Evolutionary conservation across 345 rosid species (phyloP).

Genomic region (Cochlearia excelsa): DNA sequence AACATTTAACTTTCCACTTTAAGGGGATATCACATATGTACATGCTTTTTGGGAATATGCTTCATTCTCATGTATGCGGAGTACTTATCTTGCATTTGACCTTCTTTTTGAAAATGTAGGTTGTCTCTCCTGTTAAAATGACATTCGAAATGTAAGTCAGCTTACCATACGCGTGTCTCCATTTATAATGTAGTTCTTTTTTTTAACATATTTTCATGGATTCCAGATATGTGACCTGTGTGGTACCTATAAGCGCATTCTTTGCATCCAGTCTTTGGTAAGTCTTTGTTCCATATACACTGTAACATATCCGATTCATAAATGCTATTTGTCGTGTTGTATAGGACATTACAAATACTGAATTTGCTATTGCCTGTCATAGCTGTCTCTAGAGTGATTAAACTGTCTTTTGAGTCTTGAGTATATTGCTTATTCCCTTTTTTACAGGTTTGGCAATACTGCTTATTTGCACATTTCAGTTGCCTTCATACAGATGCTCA

Average conservation of each 20-base stretch:
- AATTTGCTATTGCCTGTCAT: not conserved
- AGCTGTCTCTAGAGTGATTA: too few species aligned
- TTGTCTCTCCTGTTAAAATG: conserved; percentile 94
- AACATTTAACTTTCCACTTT: not conserved
- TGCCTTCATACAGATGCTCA: conserved; percentile 98
- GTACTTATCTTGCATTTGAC: not conserved
- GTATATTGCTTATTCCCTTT: conserved; percentile 23
- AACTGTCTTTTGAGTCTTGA: not conserved
- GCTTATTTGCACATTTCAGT: conserved; percentile 87
- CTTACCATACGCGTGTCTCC: not conserved
- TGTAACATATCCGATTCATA: not conserved
- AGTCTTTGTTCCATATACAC: conserved; percentile 34
- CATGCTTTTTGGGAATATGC: conserved; percentile 1
- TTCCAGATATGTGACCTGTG: conserved; percentile 86
- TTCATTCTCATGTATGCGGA: conserved; percentile 3
- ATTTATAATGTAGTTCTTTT: conserved; percentile 7
- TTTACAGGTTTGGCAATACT: conserved; percentile 87
- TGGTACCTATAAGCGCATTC: conserved; percentile 89
- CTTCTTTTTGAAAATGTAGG: conserved; percentile 45
- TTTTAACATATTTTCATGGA: conserved; percentile 19
- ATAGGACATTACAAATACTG: conserved; percentile 1
- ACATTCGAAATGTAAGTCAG: conserved; percentile 78
- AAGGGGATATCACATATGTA: not conserved
- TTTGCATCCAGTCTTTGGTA: conserved; percentile 98
- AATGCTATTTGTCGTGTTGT: not conserved